Evolutionary conservation across 169 alveolate genomes (phyloP).

Genomic region (Plasmodium vivax): DNA sequence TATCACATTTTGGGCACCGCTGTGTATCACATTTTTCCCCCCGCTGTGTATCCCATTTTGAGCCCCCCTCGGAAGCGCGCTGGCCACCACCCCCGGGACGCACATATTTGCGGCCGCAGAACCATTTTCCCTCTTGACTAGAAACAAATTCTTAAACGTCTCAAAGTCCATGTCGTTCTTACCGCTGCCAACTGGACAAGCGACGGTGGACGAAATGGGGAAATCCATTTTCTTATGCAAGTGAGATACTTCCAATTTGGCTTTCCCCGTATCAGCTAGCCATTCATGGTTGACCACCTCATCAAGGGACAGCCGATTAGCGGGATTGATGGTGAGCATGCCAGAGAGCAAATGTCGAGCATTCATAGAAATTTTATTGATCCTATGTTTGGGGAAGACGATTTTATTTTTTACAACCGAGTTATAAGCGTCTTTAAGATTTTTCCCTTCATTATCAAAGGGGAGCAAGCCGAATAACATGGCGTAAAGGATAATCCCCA

Average conservation of each 20-base stretch:
- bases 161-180: conserved; percentile 38
- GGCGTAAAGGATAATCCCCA: conserved; percentile 97
- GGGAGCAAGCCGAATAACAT: conserved; percentile 97
- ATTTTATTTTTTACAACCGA: conserved; percentile 74
- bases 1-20: neutral
- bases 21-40: neutral
- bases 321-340: conserved; percentile 80
- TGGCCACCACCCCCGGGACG: neutral
- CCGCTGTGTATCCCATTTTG: neutral
- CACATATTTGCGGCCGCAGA: neutral
- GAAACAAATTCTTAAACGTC: conserved; percentile 10
- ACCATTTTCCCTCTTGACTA: conserved; percentile 16
- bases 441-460: conserved; percentile 91
- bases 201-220: conserved; percentile 69
- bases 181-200: conserved; percentile 14
- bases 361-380: conserved; percentile 42
- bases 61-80: neutral
- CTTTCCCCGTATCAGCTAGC: conserved; percentile 74
- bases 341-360: conserved; percentile 62
- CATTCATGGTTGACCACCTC: conserved; percentile 80
- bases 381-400: conserved; percentile 69
- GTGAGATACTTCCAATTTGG: conserved; percentile 48
- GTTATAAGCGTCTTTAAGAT: conserved; percentile 77
- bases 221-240: conserved; percentile 59
- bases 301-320: conserved; percentile 75